Evolutionary conservation across 169 alveolate genomes (phyloP).

Genomic region (Cryptosporidium felis): DNA sequence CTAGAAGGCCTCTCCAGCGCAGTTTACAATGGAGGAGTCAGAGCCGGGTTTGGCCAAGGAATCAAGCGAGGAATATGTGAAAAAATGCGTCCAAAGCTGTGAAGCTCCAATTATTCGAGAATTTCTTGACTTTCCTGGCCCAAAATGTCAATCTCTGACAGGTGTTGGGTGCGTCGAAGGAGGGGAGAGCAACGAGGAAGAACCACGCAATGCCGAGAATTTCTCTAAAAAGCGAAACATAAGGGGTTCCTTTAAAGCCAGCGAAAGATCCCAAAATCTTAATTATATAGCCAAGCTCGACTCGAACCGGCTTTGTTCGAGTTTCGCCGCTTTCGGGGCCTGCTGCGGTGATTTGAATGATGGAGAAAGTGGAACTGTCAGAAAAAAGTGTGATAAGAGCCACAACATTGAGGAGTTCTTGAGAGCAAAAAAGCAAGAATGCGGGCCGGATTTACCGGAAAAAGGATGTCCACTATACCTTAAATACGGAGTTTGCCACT

Average conservation of each 20-base stretch:
- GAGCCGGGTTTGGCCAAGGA: not conserved
- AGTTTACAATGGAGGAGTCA: no score
- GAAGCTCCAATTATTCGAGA: conserved; percentile 50
- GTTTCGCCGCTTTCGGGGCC: conserved; percentile 31
- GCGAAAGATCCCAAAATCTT: conserved; percentile 29
- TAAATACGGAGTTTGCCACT: conserved; percentile 42
- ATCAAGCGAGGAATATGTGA: not conserved
- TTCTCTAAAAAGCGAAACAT: conserved; percentile 2
- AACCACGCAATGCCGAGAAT: not conserved
- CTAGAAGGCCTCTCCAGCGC: no score
- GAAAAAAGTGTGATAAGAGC: conserved; percentile 20
- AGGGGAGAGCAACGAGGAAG: not conserved
- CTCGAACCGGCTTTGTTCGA: not conserved
- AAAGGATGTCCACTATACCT: conserved; percentile 18
- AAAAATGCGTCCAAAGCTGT: conserved; percentile 13
- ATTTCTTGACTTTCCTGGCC: not conserved
- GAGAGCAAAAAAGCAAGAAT: not conserved
- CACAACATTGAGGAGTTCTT: conserved; percentile 18
- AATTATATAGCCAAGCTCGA: not conserved
- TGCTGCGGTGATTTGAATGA: not conserved
- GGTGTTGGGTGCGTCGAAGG: not conserved
- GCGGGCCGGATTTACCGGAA: not conserved
- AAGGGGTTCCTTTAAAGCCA: conserved; percentile 45
- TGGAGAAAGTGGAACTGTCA: no score
- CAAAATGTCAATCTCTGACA: not conserved